Conservation (phyloP, 257 asterid genomes). For the Forsythia suspensa region DNA sequence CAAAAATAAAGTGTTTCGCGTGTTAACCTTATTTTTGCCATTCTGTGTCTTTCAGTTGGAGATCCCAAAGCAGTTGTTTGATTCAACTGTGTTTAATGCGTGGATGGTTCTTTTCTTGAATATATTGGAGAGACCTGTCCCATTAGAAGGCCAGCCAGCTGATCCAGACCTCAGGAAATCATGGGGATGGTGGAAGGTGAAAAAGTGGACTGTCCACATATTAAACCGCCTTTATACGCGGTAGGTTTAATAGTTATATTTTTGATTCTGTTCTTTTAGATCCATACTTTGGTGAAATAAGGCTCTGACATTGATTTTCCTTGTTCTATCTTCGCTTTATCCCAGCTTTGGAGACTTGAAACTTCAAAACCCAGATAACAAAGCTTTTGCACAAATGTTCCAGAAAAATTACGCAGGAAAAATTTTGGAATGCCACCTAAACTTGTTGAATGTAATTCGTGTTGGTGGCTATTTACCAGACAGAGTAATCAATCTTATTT, state of each 20-base stretch:
- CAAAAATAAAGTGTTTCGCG: conserved; percentile 6
- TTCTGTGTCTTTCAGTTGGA: conserved; percentile 61
- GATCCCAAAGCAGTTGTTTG: conserved; percentile 90
- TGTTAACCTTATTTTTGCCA: conserved; percentile 11
- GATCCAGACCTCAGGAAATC: conserved; percentile 90
- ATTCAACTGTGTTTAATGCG: conserved; percentile 83
- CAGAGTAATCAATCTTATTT: conserved; percentile 89
- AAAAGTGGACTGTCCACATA: conserved; percentile 96
- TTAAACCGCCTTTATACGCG: conserved; percentile 91
- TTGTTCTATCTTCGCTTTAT: conserved; percentile 16
- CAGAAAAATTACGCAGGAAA: conserved; percentile 95
- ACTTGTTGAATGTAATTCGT: conserved; percentile 77
- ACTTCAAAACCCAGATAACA: conserved; percentile 92
- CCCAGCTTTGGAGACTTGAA: conserved; percentile 90
- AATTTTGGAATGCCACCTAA: conserved; percentile 91
- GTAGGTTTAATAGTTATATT: conserved; percentile 35
- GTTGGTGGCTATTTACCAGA: conserved; percentile 95
- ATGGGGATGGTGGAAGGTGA: conserved; percentile 99
- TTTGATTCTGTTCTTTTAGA: conserved; percentile 12
- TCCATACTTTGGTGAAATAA: not conserved
- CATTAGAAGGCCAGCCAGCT: conserved; percentile 83
- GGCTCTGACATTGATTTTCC: conserved; percentile 2
- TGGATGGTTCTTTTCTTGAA: conserved; percentile 96
- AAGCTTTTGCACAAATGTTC: conserved; percentile 94
- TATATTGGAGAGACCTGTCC: conserved; percentile 93